A percentile compares a stretch with the other conserved stretches of the same genome.
These are phyloP conservation scores for Dactylellina leptospora DNA, from an alignment of 2,329 filamentous ascomycete genomes.

Conservation along the genomic window DNA sequence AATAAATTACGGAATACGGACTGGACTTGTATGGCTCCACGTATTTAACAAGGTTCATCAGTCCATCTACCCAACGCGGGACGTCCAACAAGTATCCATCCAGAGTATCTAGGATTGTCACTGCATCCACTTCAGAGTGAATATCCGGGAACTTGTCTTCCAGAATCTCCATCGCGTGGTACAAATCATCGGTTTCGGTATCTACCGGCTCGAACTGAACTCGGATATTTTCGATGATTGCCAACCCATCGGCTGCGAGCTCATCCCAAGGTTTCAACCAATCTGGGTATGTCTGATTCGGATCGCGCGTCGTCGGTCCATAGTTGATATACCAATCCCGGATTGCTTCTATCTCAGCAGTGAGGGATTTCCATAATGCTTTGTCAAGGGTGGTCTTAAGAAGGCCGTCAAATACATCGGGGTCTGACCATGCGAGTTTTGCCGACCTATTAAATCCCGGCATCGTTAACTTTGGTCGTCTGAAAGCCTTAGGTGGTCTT, in stretches of 20 bases:
- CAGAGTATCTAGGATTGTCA: slow-evolving; percentile 8
- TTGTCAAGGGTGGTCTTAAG: background rate
- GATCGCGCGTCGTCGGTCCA: background rate
- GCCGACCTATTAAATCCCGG: too few relatives aligned
- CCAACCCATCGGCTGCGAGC: background rate
- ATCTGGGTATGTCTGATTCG: background rate
- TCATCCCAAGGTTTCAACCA: slow-evolving; percentile 12
- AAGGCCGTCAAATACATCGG: slow-evolving; percentile 16
- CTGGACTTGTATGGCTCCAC: background rate
- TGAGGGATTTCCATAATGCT: slow-evolving; percentile 10
- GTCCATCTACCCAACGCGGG: slow-evolving; percentile 13
- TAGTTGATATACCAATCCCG: slow-evolving; percentile 5
- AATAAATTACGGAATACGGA: slow-evolving; percentile 10
- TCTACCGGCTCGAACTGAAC: slow-evolving; percentile 16
- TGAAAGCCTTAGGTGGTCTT: too few relatives aligned
- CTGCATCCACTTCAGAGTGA: background rate
- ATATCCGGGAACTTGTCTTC: background rate
- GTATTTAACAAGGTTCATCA: background rate
- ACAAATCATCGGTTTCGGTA: background rate
- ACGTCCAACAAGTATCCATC: slow-evolving; percentile 9
- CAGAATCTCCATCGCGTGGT: background rate
- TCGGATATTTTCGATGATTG: slow-evolving; percentile 24
- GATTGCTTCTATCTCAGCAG: background rate
- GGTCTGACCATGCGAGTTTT: slow-evolving; percentile 1
- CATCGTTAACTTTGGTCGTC: too few relatives aligned